Evolutionary conservation across 495 filamentous ascomycete genomes (phyloP), one percentile per base, ranked within the genome.

Genomic region (Trypethelium eluteriae): DNA sequence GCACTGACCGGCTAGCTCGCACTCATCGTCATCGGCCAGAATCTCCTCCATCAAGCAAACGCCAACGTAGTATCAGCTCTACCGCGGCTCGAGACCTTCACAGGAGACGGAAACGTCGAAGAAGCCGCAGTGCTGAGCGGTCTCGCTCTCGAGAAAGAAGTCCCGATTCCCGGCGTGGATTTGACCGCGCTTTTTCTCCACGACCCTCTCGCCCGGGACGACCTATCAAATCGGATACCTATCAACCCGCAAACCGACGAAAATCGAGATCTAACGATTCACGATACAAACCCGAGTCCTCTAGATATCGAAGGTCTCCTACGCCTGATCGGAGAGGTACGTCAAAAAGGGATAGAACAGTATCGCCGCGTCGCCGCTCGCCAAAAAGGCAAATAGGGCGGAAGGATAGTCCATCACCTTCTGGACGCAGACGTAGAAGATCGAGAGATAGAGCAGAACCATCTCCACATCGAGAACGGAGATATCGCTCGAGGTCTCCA

Each of bases 231-330:
- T 67, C 71, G 38, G 71, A 75, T 67, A 65, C 66, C 7, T 75
- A 75, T 67, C 69, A 67, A 12, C 73, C 71, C 32, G 53, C 66
- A 14, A 44, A 50, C 32, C 71, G 74, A 41, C 69, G 70, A 35
- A 72, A 73, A 63, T 76, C 74, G 0, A 69, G 65, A n/a, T 77
- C 75, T 11, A 41, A 53, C 36, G 72, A 75, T 62, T 70, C 73
- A 49, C 68, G 66, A 38, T 74, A 74, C 67, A n/a, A 64, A 64
- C 39, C 59, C 64, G 70, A 46, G 25, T 7, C 70, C 18, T 66
- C 56, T 38, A 63, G 67, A 66, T 63, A 16, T 57, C 39, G 73
- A 38, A 57, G 70, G 59, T 70, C 70, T 4, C 32, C 47, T 14
- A 68, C 71, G 16, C 70, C 72, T 14, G 70, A 71, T 39, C 62